Conservation (phyloP, 352 stramenopile genomes). For the Globisporangium nodosum region DNA sequence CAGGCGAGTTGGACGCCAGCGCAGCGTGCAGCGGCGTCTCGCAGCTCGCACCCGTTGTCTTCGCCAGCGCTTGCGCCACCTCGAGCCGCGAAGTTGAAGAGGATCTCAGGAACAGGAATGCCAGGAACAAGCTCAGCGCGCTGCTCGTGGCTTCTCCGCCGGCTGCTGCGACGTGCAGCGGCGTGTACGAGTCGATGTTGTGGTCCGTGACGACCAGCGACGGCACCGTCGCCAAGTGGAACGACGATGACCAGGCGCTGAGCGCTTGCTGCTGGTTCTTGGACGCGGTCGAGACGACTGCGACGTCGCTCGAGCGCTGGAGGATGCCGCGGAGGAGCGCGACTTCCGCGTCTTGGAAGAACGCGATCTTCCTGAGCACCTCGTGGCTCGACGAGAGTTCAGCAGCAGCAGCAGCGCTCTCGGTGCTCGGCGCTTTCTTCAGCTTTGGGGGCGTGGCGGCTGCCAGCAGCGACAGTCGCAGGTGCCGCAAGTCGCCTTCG, state of each 20-base stretch:
- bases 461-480: conserved; percentile 10
- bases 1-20: conserved; percentile 24
- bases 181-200: conserved; percentile 22
- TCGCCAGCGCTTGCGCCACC: conserved; percentile 18
- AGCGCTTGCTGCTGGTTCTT: conserved; percentile 2
- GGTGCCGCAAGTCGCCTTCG: conserved; percentile 37
- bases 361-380: conserved; percentile 2
- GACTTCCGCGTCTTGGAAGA: conserved; percentile 9
- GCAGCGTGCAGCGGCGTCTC: conserved; percentile 46
- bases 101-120: conserved; percentile 23
- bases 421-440: conserved; percentile 3
- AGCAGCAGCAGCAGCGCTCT: neutral
- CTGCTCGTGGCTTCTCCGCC: conserved; percentile 29
- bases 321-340: conserved; percentile 9
- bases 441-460: conserved; percentile 1
- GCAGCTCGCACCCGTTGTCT: conserved; percentile 13
- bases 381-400: neutral
- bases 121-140: conserved; percentile 34
- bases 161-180: conserved; percentile 37
- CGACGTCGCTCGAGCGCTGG: conserved; percentile 1
- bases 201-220: conserved; percentile 32
- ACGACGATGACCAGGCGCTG: conserved; percentile 1
- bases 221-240: conserved; percentile 28
- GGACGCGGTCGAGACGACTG: neutral
- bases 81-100: conserved; percentile 7